A percentile compares a stretch with the other conserved stretches of the same genome.
Evolutionary conservation across 2,329 filamentous ascomycete species (phyloP).

Genomic region (Ceratocystis harringtonii): DNA sequence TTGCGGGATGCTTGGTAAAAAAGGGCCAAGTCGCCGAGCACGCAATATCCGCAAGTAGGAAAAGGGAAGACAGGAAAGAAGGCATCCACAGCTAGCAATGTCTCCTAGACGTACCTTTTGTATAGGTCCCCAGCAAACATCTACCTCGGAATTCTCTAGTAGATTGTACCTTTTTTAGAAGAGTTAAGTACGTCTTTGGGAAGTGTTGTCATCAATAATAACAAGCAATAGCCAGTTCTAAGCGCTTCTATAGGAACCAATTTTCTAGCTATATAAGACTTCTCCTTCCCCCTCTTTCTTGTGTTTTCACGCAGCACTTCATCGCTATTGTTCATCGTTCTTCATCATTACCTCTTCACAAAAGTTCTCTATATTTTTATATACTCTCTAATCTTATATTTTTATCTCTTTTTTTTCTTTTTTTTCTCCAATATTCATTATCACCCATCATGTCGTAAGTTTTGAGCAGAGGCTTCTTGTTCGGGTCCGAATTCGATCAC

Average conservation of each 20-base stretch:
- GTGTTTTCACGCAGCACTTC: background rate
- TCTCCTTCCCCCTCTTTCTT: conserved; percentile 11
- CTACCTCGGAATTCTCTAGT: background rate
- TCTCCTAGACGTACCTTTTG: conserved; percentile 6
- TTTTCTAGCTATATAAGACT: conserved; percentile 12
- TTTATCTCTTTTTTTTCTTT: background rate
- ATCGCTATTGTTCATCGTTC: background rate
- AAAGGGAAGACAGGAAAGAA: background rate
- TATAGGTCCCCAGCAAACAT: background rate
- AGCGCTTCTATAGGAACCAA: conserved; percentile 4
- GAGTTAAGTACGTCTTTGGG: background rate
- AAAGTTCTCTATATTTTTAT: no score
- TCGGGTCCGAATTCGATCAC: background rate
- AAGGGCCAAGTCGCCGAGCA: conserved; percentile 11
- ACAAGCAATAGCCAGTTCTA: conserved; percentile 11
- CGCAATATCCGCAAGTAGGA: conserved; percentile 9
- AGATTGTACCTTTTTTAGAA: background rate
- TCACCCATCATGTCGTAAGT: conserved; percentile 17
- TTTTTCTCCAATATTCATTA: background rate
- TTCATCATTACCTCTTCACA: background rate
- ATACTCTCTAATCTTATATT: no score
- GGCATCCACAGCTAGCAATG: background rate
- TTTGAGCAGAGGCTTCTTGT: background rate
- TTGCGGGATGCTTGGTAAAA: conserved; percentile 2
- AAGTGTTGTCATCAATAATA: conserved; percentile 1